Conservation (phyloP, 176 grass and related monocot genomes). For the Carex pumila region DNA sequence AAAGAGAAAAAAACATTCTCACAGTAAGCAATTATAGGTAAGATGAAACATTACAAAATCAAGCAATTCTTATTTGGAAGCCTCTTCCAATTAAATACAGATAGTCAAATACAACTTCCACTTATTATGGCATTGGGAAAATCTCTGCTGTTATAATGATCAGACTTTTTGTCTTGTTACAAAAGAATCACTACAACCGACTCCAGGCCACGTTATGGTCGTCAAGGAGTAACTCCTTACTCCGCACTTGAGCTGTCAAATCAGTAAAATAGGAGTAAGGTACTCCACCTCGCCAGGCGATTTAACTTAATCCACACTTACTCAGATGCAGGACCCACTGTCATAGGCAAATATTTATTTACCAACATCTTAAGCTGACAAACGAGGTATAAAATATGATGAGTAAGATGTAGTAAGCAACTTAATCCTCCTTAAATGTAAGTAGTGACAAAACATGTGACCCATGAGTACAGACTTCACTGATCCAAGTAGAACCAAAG, state of each 20-base stretch:
- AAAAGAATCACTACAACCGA: background rate
- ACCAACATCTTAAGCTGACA: no score
- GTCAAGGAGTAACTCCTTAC: no score
- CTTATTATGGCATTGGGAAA: background rate
- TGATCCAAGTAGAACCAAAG: background rate
- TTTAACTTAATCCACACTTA: no score
- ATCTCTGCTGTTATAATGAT: background rate
- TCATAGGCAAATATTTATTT: no score
- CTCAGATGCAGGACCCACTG: no score
- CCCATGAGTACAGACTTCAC: background rate
- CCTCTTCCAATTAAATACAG: background rate
- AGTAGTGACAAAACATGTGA: no score
- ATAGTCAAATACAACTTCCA: background rate
- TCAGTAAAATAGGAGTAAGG: no score
- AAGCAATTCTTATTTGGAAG: background rate
- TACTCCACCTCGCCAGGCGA: no score
- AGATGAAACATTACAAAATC: background rate
- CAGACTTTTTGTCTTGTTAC: background rate
- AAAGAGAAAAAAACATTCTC: background rate
- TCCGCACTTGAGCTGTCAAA: no score
- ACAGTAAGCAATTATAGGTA: background rate
- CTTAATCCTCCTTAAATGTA: no score
- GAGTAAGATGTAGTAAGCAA: no score
- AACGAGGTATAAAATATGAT: no score
- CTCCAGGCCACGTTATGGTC: background rate